Evolutionary conservation across 345 rosid species (phyloP), one percentile per base, ranked within the genome.

Genomic region (Ceriops tagal): DNA sequence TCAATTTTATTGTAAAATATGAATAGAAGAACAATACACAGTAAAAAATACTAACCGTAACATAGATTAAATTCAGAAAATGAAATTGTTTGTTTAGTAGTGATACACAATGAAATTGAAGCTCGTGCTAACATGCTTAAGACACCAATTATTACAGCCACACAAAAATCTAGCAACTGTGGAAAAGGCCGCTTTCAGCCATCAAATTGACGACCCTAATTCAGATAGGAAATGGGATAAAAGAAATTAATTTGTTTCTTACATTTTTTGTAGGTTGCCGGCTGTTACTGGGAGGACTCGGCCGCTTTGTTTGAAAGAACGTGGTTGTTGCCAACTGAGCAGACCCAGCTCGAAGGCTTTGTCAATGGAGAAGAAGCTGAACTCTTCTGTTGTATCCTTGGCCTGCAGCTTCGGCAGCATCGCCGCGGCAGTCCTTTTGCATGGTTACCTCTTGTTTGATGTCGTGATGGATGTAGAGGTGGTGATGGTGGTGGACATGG

Each of bases 301-400:
- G 73, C 18, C 13, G 49, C 62, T 74, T 64, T 55, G 78, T 64
- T 57, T 58, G 26, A 28, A 66, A 70, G 49, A 69, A 27, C 15
- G 72, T 28, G n/a, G 77, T 47, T 13, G 63, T 13, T n/a, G 71
- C 43, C 61, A 58, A 35, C 63, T 21, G 62, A 59, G 79, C 84
- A 26, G 86, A 64, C 31, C 69, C 71, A 62, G 84, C 71, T 39
- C 47, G 47, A 8, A 87, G 84, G 61, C 69, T 27, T 47, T 58
- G 78, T 8, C 77, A 74, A 66, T 84, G 81, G 6, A 52, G 78
- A 53, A 87, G 91, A 69, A 87, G 87, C 79, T 78, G 73, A 27
- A 87, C 84, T 65, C 77, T 84, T 62, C 87, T 76, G 58, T 67
- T 60, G 52, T 68, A 67, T 31, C 85, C 84, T 69, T 78, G 75